Conservation (phyloP, 352 stramenopile genomes). For the Phytophthora aleatoria region DNA sequence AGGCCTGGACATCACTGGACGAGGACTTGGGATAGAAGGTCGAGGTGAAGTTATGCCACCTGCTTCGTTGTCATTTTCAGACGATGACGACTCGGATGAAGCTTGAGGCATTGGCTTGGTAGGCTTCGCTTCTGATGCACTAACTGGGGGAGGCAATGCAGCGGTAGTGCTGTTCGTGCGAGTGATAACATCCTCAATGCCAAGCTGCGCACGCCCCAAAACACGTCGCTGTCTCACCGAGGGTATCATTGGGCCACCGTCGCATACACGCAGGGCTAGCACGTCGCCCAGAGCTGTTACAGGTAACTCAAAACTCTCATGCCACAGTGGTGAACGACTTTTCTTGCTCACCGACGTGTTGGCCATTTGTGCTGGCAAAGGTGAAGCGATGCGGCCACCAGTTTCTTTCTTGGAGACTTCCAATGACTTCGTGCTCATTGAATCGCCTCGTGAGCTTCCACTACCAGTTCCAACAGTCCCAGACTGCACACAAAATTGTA, state of each 20-base stretch:
- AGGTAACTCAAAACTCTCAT: slow-evolving; percentile 61
- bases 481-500: slow-evolving; percentile 54
- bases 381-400: slow-evolving; percentile 1
- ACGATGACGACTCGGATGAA: slow-evolving; percentile 21
- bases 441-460: slow-evolving; percentile 14
- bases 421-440: slow-evolving; percentile 10
- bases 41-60: slow-evolving; percentile 1
- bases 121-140: slow-evolving; percentile 4
- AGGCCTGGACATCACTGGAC: slow-evolving; percentile 2
- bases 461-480: neutral
- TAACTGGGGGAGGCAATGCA: slow-evolving; percentile 1
- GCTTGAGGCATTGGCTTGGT: slow-evolving; percentile 2
- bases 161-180: slow-evolving; percentile 25
- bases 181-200: slow-evolving; percentile 53
- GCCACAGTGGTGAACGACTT: slow-evolving; percentile 64
- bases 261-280: slow-evolving; percentile 54
- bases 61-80: slow-evolving; percentile 18
- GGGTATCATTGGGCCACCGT: slow-evolving; percentile 45
- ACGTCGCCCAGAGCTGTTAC: slow-evolving; percentile 53
- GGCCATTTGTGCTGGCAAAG: slow-evolving; percentile 13
- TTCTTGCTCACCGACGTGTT: slow-evolving; percentile 73
- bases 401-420: slow-evolving; percentile 10
- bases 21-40: slow-evolving; percentile 8
- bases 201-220: slow-evolving; percentile 52
- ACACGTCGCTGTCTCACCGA: slow-evolving; percentile 39